Evolutionary conservation across 1,284 basidiomycete genomes (phyloP).

Genomic region (Irpex rosettiformis): DNA sequence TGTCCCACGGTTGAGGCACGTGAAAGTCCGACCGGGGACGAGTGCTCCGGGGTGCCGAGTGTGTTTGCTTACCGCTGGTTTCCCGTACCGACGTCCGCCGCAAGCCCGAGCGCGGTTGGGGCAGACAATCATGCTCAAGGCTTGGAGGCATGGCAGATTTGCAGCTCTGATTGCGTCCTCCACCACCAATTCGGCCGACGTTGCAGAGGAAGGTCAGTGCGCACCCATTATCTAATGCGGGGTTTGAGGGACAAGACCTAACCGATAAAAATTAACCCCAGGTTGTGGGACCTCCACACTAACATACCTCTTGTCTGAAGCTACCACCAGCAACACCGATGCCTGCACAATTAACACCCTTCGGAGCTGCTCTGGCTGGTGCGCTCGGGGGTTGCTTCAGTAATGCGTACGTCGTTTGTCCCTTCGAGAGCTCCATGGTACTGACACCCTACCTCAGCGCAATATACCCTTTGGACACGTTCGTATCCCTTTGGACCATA

Average conservation of each 20-base stretch:
- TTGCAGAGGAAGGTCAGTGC: background rate
- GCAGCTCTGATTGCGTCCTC: background rate
- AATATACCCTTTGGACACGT: conserved; percentile 95
- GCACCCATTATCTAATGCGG: background rate
- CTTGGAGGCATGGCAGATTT: background rate
- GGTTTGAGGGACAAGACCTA: background rate
- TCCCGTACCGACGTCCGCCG: conserved; percentile 4
- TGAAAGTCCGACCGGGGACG: background rate
- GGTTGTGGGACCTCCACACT: background rate
- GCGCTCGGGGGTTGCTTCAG: conserved; percentile 93
- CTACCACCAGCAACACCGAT: conserved; percentile 28
- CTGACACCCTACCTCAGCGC: conserved; percentile 44
- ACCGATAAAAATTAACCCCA: background rate
- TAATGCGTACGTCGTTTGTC: conserved; percentile 62
- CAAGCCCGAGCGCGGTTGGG: background rate
- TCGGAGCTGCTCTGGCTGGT: conserved; percentile 91
- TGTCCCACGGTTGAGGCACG: background rate
- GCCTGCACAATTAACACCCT: conserved; percentile 77
- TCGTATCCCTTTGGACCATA: conserved; percentile 36
- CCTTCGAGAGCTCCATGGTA: background rate
- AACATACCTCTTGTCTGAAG: background rate
- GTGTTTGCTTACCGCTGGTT: conserved; percentile 9
- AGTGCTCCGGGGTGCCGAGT: background rate
- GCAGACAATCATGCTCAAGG: background rate
- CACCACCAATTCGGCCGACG: background rate